phyloP scores from a whole-genome alignment of 257 asterid species.

The Solanum habrochaites region DNA sequence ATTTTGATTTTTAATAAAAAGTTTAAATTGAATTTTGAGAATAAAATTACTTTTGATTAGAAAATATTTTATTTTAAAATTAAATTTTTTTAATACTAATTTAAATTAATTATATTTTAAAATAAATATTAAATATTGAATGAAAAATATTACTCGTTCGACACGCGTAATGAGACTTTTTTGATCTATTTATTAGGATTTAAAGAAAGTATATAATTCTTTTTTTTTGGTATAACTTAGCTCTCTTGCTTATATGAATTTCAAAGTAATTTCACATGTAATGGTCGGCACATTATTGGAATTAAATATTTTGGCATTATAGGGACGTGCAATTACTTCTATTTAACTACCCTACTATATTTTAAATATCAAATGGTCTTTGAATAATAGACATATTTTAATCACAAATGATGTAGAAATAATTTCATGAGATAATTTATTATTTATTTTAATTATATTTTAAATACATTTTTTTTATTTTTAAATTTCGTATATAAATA shows the following conservation, averaged over 20 bases:
- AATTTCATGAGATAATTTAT: too few relatives aligned
- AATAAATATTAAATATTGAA: too few relatives aligned
- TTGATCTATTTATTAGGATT: background rate
- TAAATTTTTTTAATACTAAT: accelerated
- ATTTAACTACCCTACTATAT: background rate
- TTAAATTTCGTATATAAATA: too few relatives aligned
- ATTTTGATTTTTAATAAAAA: too few relatives aligned
- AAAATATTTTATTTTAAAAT: too few relatives aligned
- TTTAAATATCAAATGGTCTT: background rate
- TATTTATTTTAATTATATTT: too few relatives aligned
- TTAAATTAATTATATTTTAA: too few relatives aligned
- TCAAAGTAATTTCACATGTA: background rate
- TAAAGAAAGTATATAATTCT: background rate
- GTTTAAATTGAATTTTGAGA: accelerated
- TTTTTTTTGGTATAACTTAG: background rate
- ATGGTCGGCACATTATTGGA: background rate
- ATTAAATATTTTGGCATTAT: background rate
- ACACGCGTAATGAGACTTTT: background rate
- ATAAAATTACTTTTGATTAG: too few relatives aligned
- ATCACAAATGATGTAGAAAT: too few relatives aligned
- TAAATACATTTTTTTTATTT: too few relatives aligned
- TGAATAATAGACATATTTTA: background rate
- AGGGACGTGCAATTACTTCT: background rate
- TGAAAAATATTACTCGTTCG: background rate
- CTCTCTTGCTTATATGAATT: background rate